Conservation (phyloP, 2,329 filamentous ascomycete species). For the Coleophoma crateriformis region DNA sequence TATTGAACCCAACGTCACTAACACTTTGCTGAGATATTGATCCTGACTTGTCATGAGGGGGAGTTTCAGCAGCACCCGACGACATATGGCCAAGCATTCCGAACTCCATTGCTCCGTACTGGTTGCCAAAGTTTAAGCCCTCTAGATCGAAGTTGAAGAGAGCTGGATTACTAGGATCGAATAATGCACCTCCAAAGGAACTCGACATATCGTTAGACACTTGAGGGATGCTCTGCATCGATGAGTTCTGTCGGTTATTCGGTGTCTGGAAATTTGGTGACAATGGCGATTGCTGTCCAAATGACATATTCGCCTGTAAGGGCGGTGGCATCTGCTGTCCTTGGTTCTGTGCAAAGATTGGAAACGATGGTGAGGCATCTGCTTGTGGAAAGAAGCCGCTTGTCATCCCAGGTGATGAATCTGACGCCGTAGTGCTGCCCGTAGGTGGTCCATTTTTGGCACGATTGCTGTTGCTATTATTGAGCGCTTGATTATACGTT, state of each 20-base stretch:
- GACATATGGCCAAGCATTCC: conserved; percentile 96
- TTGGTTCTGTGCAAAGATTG: conserved; percentile 39
- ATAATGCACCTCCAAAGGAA: conserved; percentile 54
- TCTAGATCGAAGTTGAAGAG: conserved; percentile 95
- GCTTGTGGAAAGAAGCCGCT: conserved; percentile 24
- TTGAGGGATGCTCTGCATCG: conserved; percentile 30
- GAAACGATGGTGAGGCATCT: conserved; percentile 23
- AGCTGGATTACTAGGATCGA: conserved; percentile 87
- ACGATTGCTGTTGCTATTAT: conserved; percentile 38
- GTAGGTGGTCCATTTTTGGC: conserved; percentile 12
- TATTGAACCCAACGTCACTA: conserved; percentile 21
- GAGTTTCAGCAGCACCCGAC: conserved; percentile 77
- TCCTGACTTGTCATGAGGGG: conserved; percentile 53
- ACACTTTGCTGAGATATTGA: conserved; percentile 44
- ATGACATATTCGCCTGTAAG: conserved; percentile 43
- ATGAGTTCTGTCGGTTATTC: conserved; percentile 41
- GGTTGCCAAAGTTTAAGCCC: conserved; percentile 90
- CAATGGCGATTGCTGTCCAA: conserved; percentile 67
- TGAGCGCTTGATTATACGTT: conserved; percentile 52
- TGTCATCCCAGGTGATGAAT: conserved; percentile 19
- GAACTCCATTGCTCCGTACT: conserved; percentile 93
- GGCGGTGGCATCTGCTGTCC: conserved; percentile 45
- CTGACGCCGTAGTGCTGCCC: conserved; percentile 19
- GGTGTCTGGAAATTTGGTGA: conserved; percentile 64
- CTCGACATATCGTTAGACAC: conserved; percentile 37